Evolutionary conservation across 768 basidiomycete genomes (phyloP).

Genomic region (Clavaria fumosa): DNA sequence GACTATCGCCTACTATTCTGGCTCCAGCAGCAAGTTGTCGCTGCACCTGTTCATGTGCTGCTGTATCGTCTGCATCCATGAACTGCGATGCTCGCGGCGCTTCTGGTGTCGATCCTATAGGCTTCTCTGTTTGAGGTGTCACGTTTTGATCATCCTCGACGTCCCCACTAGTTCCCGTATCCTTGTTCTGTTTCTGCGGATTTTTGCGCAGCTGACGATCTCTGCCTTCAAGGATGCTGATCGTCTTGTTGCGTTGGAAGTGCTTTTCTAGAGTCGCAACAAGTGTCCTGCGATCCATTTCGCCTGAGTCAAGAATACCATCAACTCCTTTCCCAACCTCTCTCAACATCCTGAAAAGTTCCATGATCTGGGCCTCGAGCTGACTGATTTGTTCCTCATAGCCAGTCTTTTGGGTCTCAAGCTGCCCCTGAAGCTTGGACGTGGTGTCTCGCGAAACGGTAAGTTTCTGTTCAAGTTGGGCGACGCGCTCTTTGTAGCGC

Average conservation of each 20-base stretch:
- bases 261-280: conserved; percentile 70
- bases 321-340: conserved; percentile 70
- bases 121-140: conserved; percentile 28
- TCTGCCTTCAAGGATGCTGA: conserved; percentile 71
- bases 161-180: conserved; percentile 18
- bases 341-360: conserved; percentile 86
- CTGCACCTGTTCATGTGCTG: conserved; percentile 77
- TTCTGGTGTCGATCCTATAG: conserved; percentile 15
- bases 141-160: conserved; percentile 46
- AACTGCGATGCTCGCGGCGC: conserved; percentile 63
- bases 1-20: conserved; percentile 34
- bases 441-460: conserved; percentile 66
- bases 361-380: conserved; percentile 84
- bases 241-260: conserved; percentile 71
- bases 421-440: conserved; percentile 55
- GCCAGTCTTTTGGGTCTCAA: conserved; percentile 58
- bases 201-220: conserved; percentile 20
- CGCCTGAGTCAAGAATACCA: conserved; percentile 49
- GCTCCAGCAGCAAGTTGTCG: conserved; percentile 67
- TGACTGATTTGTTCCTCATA: conserved; percentile 82
- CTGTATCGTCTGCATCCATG: conserved; percentile 77
- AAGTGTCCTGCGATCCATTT: conserved; percentile 69
- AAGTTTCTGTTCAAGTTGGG: conserved; percentile 63
- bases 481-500: conserved; percentile 54
- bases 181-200: conserved; percentile 8